These are phyloP conservation scores for Mycena metata DNA, from an alignment of 768 basidiomycete species.

Conservation along the genomic window DNA sequence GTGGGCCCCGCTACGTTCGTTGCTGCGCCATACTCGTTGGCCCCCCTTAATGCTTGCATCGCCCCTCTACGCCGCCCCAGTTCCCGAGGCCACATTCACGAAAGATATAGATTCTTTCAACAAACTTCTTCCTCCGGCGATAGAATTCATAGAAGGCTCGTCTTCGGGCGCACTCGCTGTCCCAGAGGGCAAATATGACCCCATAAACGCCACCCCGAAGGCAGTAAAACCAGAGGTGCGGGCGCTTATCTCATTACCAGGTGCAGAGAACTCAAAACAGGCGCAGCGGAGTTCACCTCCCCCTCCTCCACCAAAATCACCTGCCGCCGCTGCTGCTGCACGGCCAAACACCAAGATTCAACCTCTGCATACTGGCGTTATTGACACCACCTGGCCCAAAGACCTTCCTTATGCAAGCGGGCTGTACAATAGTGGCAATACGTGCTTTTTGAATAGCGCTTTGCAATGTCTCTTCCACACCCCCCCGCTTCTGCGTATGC, in stretches of 20 bases:
- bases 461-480: slow-evolving; percentile 95
- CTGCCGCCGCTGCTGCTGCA: slow-evolving; percentile 7
- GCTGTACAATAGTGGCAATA: slow-evolving; percentile 90
- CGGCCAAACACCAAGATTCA: slow-evolving; percentile 51
- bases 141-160: slow-evolving; percentile 89
- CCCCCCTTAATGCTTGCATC: slow-evolving; percentile 71
- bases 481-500: slow-evolving; percentile 80
- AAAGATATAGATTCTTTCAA: slow-evolving; percentile 84
- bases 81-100: slow-evolving; percentile 67
- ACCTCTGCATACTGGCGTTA: slow-evolving; percentile 63
- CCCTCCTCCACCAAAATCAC: slow-evolving; percentile 27
- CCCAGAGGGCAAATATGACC: slow-evolving; percentile 82
- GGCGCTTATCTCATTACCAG: neutral
- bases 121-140: slow-evolving; percentile 80
- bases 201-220: slow-evolving; percentile 80
- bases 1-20: slow-evolving; percentile 13
- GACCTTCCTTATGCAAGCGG: slow-evolving; percentile 67
- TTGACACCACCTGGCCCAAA: slow-evolving; percentile 76
- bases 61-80: slow-evolving; percentile 65
- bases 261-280: slow-evolving; percentile 2
- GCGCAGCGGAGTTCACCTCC: slow-evolving; percentile 38
- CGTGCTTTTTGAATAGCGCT: slow-evolving; percentile 96
- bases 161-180: slow-evolving; percentile 81
- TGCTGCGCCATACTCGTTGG: slow-evolving; percentile 24
- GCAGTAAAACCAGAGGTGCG: slow-evolving; percentile 63